Base-by-base conservation (phyloP, 208 protist species). In the Trypanosoma vivax region DNA sequence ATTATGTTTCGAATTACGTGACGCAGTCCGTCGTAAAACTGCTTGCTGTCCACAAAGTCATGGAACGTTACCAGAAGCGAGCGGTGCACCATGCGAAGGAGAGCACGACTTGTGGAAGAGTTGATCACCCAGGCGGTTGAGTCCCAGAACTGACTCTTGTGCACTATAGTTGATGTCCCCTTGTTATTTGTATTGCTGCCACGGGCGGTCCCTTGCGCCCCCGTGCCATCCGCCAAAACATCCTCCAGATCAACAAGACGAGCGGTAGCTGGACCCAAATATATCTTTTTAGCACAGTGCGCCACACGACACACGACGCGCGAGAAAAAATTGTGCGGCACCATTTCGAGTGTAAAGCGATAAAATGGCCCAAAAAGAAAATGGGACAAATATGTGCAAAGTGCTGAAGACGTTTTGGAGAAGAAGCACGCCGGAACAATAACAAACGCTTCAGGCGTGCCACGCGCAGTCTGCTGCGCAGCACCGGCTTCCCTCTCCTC, bases 11-110 rank as follows among this genome's bases (percentile, higher is more conserved):
- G 76, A 19, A 91, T 75, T 0, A 70, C 47, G 27, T 70, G 54
- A 18, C 76, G 70, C 24, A 91, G 48, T 3, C 67, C 67, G 33
- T 87, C 73, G 54, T 83, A 85, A 40, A 90, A 90, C n/a, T 58
- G 39, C 33, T 64, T 63, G 30, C 57, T 50, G 24, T 78, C 59
- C 16, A 60, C 61, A 64, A 51, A 55, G 47, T 74, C 71, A 54
- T 91, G 75, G 40, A 89, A 88, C n/a, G 75, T 76, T 3, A 89
- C 40, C 47, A 90, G 86, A 14, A 93, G 68, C 2, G 81, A 84
- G 68, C 88, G 85, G 4, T 80, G 64, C 27, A 90, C 72, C 50
- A 93, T 66, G 14, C 85, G 85, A 30, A 90, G 40, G 5, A 90
- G 54, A 11, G 80, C 81, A 13, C 85, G 72, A 25, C 73, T 74